Base-by-base conservation (phyloP, 2,329 filamentous ascomycete species). In the Davidsoniella eucalypti region DNA sequence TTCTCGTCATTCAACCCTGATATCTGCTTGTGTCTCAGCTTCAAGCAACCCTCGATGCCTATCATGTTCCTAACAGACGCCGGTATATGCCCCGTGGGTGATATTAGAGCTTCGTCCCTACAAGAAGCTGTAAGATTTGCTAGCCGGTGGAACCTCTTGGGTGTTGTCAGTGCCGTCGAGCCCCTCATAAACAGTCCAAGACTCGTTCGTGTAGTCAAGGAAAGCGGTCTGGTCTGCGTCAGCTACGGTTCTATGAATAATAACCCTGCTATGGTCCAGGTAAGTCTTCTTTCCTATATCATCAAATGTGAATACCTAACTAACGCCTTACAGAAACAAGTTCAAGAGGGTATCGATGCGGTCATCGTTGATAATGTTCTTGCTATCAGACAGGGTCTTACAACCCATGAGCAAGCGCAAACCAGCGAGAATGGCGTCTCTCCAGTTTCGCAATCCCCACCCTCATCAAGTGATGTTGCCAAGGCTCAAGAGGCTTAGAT, bases 1-100 rank as follows among this genome's bases (percentile, higher is more conserved):
- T 96, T 98, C 67, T 94, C 86, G 56, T 92, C 84, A 46, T 98
- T 98, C 69, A 94, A 96, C 65, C 92, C 92, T 0, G 92, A 98
- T 59, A 87, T 98, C 43, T 98, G 92, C 62, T 75, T 98, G 12
- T 78, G 94, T 56, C 70, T 96, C 39, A 92, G 84, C 50, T 94
- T 94, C 73, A 98, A 98, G 69, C 92, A 98, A 67, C 90, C 90
- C 1, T 93, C 84, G 42, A 95, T 95, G 51, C 93, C 92, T 0
- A 87, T 98, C 53, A 70, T 98, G 55, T 98, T 98, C 68, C 72
- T 98, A 39, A 93, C 84, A 0, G 92, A 98, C 59, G 86, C 87
- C 0, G 92, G 90, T 0, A 80, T 78, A n/a, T 75, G 68, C 16
- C 71, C 78, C 0, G 87, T 94, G 2, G 87, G 87, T 25, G 92